A percentile compares a stretch with the other conserved stretches of the same genome.
phyloP scores from a whole-genome alignment of 306 rosid genomes.

The Trifolium dubium region DNA sequence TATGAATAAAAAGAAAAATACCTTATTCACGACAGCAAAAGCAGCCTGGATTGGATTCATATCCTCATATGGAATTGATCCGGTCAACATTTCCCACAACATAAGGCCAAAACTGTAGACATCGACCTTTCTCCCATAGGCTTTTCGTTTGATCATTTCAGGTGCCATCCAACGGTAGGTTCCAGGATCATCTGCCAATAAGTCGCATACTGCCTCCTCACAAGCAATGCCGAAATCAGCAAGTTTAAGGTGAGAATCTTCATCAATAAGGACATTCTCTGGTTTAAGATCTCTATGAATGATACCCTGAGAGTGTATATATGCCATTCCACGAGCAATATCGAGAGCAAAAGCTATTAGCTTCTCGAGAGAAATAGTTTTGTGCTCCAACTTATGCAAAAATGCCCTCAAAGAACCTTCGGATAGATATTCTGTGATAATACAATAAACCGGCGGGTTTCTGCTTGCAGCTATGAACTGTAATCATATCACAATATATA shows the following conservation, averaged over 20 bases:
- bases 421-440: constrained; percentile 77
- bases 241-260: constrained; percentile 68
- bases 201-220: constrained; percentile 74
- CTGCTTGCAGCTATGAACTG: constrained; percentile 92
- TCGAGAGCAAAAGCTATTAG: constrained; percentile 73
- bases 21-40: constrained; percentile 94
- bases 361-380: constrained; percentile 59
- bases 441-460: constrained; percentile 80
- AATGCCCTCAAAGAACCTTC: constrained; percentile 93
- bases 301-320: constrained; percentile 82
- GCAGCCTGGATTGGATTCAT: constrained; percentile 99
- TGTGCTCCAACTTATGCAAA: constrained; percentile 71
- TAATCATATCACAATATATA: constrained; percentile 42
- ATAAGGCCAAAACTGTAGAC: constrained; percentile 94
- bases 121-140: constrained; percentile 84
- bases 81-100: constrained; percentile 91
- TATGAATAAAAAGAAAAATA: constrained; percentile 31
- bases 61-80: constrained; percentile 82
- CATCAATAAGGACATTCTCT: constrained; percentile 76
- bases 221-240: constrained; percentile 98
- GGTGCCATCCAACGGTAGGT: constrained; percentile 99
- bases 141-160: constrained; percentile 90
- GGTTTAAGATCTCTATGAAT: constrained; percentile 97
- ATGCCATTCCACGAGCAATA: constrained; percentile 90
- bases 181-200: constrained; percentile 88